phyloP scores from a whole-genome alignment of 768 basidiomycete genomes.

The Cystoderma amianthinum region DNA sequence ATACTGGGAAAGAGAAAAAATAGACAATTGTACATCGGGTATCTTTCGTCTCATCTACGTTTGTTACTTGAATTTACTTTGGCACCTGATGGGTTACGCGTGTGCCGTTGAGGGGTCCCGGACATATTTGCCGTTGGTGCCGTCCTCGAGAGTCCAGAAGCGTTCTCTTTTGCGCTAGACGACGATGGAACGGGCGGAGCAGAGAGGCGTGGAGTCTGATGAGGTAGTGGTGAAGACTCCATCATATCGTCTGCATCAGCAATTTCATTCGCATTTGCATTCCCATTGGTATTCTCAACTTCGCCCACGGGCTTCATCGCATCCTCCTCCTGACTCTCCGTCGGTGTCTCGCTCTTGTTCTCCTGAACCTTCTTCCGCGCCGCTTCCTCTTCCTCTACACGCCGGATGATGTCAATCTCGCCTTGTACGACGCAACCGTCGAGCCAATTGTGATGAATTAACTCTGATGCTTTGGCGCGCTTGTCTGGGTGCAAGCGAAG shows the following conservation, averaged over 20 bases:
- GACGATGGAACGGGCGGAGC: slow-evolving; percentile 21
- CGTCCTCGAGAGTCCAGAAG: too few species aligned
- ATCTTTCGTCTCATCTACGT: too few species aligned
- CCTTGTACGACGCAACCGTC: slow-evolving; percentile 83
- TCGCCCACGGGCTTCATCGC: slow-evolving; percentile 78
- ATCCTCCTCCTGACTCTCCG: slow-evolving; percentile 35
- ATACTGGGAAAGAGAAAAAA: too few species aligned
- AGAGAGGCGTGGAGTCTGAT: slow-evolving; percentile 23
- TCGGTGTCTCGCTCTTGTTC: slow-evolving; percentile 29
- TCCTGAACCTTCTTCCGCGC: slow-evolving; percentile 32
- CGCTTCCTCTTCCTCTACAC: slow-evolving; percentile 51
- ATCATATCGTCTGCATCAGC: too few species aligned
- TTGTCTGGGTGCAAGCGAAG: slow-evolving; percentile 83
- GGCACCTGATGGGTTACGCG: too few species aligned
- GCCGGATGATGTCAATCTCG: slow-evolving; percentile 72
- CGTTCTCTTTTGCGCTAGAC: slow-evolving; percentile 10
- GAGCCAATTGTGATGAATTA: slow-evolving; percentile 84
- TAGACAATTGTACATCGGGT: too few species aligned
- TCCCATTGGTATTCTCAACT: too few species aligned
- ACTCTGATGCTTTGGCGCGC: slow-evolving; percentile 81
- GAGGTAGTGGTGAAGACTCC: slow-evolving; percentile 3
- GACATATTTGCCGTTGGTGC: too few species aligned
- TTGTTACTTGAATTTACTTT: too few species aligned
- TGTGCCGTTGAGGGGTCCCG: too few species aligned
- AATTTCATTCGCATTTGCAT: slow-evolving; percentile 13